A percentile compares a stretch with the other conserved stretches of the same genome.
Evolutionary conservation across 345 rosid genomes (phyloP).

Genomic region (Citrus sinensis): DVS_A1.0 CM039164.1:23493501-23494000

Average conservation of each 20-base stretch:
- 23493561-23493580: accelerated
- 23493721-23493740: not conserved
- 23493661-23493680: too few species aligned
- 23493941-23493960: too few species aligned
- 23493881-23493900: not conserved
- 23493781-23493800: not conserved
- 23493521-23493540: not conserved
- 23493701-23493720: not conserved
- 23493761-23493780: not conserved
- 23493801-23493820: not conserved
- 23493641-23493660: too few species aligned
- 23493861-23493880: not conserved
- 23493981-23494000: too few species aligned
- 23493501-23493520: not conserved
- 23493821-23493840: not conserved
- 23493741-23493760: not conserved
- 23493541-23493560: too few species aligned
- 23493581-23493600: too few species aligned
- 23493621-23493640: too few species aligned
- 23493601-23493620: too few species aligned
- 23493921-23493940: too few species aligned
- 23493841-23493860: not conserved
- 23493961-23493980: too few species aligned
- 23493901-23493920: not conserved
- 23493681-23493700: not conserved